Evolutionary conservation across 2,329 filamentous ascomycete genomes (phyloP), one percentile per base, ranked within the genome.

Genomic region (Trichoderma cornu-damae): DNA sequence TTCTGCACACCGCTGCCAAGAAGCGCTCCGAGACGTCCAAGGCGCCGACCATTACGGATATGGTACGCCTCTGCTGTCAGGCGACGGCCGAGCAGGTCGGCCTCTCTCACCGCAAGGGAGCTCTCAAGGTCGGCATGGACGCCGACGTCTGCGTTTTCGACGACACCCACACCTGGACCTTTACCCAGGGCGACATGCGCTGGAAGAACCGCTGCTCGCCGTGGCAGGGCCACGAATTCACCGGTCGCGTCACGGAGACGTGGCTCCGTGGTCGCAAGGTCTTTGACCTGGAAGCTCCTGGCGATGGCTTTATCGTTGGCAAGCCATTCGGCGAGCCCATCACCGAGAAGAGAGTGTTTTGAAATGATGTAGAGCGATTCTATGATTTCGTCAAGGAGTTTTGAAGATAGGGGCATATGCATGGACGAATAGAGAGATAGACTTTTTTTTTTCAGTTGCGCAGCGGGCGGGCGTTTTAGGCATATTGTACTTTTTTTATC

Each of bases 181-280:
- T 96, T 52, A 75, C 82, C 58, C 78, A 81, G 16, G 85, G 82
- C 60, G 90, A 90, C 49, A 96, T 99, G 91, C 81, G 94, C 63
- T 99, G 96, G 82, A 86, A 90, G 72, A 96, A 96, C 73, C 90
- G 90, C 68, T 92, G 90, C 77, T 91, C 87, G 57, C 91, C 92
- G 0, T 96, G 95, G 79, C 88, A 96, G 70, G 89, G 89, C 18
- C 88, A 87, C 71, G 79, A 77, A 30, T 86, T 96, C 66, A 81
- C 79, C 46, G 92, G 92, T 1, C 82, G 90, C 59, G 91, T 96
- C 9, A 78, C 75, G 59, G 89, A 95, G 79, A 96, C 92, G 6
- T 96, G 90, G 88, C 68, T 96, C 61, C 79, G 91, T 6, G 92
- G 92, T 0, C 76, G 75, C 62, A 85, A 81, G 69, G 80, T 96